Conservation (phyloP, 106 monocot genomes). For the Hemerocallis citrina region DNA sequence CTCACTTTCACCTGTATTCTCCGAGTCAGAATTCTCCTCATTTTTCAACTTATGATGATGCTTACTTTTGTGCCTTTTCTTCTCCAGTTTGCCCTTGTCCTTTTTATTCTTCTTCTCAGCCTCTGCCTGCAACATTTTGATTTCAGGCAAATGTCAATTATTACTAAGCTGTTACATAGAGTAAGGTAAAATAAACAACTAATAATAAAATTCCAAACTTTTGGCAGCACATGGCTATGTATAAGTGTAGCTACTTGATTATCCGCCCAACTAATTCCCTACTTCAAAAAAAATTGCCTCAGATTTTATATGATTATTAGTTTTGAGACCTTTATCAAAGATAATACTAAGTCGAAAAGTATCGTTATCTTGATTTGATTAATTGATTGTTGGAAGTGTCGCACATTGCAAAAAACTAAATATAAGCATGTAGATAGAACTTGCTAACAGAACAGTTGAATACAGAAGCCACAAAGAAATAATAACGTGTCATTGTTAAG, state of each 20-base stretch:
- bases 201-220: too few species aligned
- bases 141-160: neutral
- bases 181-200: too few species aligned
- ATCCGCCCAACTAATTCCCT: too few species aligned
- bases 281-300: too few species aligned
- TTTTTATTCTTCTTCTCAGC: constrained; percentile 56
- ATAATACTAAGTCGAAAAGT: too few species aligned
- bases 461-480: too few species aligned
- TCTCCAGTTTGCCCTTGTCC: constrained; percentile 39
- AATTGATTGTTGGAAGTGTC: neutral
- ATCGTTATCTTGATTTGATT: neutral
- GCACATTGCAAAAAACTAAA: neutral
- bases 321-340: too few species aligned
- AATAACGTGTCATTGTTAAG: too few species aligned
- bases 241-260: too few species aligned
- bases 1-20: constrained; percentile 23
- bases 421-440: neutral
- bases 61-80: constrained; percentile 53
- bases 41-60: constrained; percentile 29
- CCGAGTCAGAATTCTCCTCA: constrained; percentile 39
- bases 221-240: too few species aligned
- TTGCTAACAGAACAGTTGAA: neutral
- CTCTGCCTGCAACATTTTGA: constrained; percentile 39
- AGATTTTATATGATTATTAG: too few species aligned
- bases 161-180: too few species aligned